Percentiles rank a stretch among this genome's conserved stretches.
phyloP scores from a whole-genome alignment of 768 basidiomycete species.

The Tulasnella sp. region DNA sequence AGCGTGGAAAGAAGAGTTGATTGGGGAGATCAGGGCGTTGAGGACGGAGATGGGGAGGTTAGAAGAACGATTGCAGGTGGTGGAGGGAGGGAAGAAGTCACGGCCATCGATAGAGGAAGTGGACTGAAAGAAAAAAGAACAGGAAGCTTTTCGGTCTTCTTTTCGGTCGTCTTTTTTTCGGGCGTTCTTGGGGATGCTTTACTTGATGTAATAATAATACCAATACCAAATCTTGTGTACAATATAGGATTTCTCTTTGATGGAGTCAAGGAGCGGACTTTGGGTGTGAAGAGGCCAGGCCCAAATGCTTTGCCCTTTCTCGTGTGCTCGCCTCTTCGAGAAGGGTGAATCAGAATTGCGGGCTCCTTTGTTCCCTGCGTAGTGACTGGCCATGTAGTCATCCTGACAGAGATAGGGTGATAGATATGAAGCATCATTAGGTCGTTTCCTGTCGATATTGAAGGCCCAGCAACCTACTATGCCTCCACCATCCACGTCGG shows the following conservation, averaged over 20 bases:
- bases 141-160: neutral
- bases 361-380: no score
- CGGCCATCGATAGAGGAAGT: neutral
- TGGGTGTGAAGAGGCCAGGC: no score
- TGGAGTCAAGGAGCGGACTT: neutral
- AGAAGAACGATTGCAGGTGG: neutral
- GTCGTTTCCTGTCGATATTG: no score
- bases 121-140: neutral
- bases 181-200: neutral
- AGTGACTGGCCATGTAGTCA: no score
- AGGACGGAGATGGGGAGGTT: slow-evolving; percentile 10
- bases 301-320: no score
- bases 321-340: no score
- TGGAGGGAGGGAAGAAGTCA: neutral
- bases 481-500: no score
- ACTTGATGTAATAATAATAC: neutral
- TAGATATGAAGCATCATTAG: no score
- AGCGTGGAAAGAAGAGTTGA: slow-evolving; percentile 7
- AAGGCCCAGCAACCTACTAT: no score
- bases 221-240: neutral
- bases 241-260: neutral
- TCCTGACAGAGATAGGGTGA: no score
- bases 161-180: neutral
- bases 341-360: no score
- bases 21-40: slow-evolving; percentile 16